Evolutionary conservation across 2,329 filamentous ascomycete species (phyloP), one percentile per base, ranked within the genome.

Genomic region (Colletotrichum higginsianum): DNA sequence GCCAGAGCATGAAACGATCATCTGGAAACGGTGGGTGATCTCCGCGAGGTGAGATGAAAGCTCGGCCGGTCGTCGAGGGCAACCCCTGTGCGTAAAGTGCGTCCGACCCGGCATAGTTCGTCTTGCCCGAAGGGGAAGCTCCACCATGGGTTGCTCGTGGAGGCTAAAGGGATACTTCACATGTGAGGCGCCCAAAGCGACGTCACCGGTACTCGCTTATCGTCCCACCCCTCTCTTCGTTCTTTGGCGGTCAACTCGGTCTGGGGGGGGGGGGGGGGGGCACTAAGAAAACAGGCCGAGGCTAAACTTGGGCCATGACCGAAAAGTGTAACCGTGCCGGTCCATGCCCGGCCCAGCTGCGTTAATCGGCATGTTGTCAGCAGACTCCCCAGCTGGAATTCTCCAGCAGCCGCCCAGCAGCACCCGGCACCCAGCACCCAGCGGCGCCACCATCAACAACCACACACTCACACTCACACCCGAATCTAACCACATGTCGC

Each of bases 401-500:
- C 69, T 71, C 68, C 63, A 50, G 30, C 64, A 61, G 52, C 47
- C 26, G 30, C 30, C 30, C 30, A 35, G 30, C 47, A 46, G 53
- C 66, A 65, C 61, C 60, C 61, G 53, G 44, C 62, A 70, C 61
- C 9, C 50, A 30, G 30, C 30, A 35, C 30, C 16, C 49, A 44
- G 53, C 58, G 18, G 13, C 52, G 30, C 30, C 30, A 40, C 30
- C 7, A 52, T 23, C 15, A 46, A 16, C 44, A n/a, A 16, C 16
- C 49, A 26, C 49, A 23, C 23, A 18, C 23, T 16, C 52, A 56
- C 57, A 60, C 68, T 18, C 42, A 60, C 42, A 64, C 60, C 69
- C 58, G 60, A 69, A 64, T 69, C 69, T 68, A 64, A 63, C 69
- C 72, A 72, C 72, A 73, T 73, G 69, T 68, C 72, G 64, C 69